Conservation (phyloP, 1,284 basidiomycete species). For the Leccinum griseonigrum region DNA sequence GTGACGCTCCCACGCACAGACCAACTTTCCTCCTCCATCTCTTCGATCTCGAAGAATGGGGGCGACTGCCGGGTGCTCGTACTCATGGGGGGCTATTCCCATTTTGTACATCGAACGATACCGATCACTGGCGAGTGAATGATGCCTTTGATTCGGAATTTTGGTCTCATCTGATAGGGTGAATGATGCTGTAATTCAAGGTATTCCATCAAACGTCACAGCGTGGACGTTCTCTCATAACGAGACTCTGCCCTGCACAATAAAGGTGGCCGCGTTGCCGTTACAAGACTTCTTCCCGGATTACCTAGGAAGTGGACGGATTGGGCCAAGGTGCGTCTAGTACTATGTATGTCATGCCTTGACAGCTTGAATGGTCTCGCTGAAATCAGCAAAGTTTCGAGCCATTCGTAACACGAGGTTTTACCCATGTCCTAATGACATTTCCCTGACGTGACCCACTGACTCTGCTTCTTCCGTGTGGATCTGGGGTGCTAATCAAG, state of each 20-base stretch:
- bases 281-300: not conserved
- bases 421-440: not conserved
- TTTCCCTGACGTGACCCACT: not conserved
- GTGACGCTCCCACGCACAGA: slow-evolving; percentile 48
- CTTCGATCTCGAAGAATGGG: not conserved
- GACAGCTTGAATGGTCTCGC: not conserved
- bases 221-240: not conserved
- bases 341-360: not conserved
- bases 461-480: not conserved
- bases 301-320: not conserved
- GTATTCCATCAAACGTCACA: not conserved
- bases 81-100: not conserved
- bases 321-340: not conserved
- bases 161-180: slow-evolving; percentile 3
- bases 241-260: not conserved
- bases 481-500: slow-evolving; percentile 7
- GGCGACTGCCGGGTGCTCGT: not conserved
- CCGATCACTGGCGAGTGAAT: not conserved
- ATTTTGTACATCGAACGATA: not conserved
- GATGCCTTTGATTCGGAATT: not conserved
- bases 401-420: not conserved
- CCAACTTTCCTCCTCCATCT: slow-evolving; percentile 16
- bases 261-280: not conserved
- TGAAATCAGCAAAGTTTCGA: not conserved
- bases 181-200: slow-evolving; percentile 5